Base-by-base conservation (phyloP, 2,329 filamentous ascomycete species). In the Monosporascus ibericus region DNA sequence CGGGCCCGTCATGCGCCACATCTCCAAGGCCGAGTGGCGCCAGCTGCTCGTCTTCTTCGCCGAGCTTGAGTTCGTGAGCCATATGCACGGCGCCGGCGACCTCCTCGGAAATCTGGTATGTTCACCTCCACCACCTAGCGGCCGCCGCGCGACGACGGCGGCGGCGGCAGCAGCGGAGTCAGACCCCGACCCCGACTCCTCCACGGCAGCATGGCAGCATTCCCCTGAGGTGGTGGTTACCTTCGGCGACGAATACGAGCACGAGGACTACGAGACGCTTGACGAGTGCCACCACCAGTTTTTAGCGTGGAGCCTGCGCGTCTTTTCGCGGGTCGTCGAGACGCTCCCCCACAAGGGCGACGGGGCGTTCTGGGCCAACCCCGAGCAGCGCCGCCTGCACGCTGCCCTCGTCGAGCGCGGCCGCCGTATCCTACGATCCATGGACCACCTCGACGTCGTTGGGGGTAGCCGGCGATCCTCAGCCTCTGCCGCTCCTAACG, bases 41-140 rank as follows among this genome's bases (percentile, higher is more conserved):
- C 56, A 52, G 15, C 56, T 61, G 9, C 49, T 60, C 47, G 53
- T 52, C 20, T 57, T 56, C 47, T 61, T 58, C 46, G 44, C 53
- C 6, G 47, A 50, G 20, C 55, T 61, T n/a, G 59, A 57, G 42
- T 47, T 57, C 3, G 55, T 48, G 38, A 47, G 37, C 5, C 25
- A 50, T 5, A 52, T 50, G 6, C 50, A 56, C 44, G 52, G 54
- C 27, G 27, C 9, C 27, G 27, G 9, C 7, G 25, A 8, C 25
- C 3, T 27, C 2, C 25, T 27, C 25, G 25, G 25, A 8, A 3
- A 27, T 27, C 6, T 8, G 25, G 25, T 27, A 27, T 6, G 3
- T 27, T 7, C 7, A 27, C 25, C 25, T 27, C 25, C 25, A 8
- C 25, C 25, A 27, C 6, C 25, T 2, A 30, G 9, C 9, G 11